Percentiles rank a stretch among this genome's conserved stretches.
phyloP scores from a whole-genome alignment of 192 early-diverging fungal genomes.

The Coemansia sp. region DNA sequence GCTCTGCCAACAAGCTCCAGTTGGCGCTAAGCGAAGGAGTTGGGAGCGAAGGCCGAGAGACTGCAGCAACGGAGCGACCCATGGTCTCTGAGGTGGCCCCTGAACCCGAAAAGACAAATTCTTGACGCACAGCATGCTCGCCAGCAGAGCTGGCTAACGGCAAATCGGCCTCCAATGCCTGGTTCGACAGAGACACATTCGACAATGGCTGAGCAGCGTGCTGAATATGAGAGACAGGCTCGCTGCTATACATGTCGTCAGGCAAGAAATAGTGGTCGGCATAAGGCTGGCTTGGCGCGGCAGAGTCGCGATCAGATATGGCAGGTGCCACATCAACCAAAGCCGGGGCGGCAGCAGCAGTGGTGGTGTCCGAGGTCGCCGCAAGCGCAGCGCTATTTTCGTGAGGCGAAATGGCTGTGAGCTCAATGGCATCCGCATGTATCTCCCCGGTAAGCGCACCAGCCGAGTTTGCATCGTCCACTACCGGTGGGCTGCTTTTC shows the following conservation, averaged over 20 bases:
- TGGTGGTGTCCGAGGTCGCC: background rate
- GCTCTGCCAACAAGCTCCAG: conserved; percentile 21
- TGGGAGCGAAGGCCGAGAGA: background rate
- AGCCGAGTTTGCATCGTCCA: background rate
- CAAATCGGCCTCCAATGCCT: background rate
- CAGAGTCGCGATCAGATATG: background rate
- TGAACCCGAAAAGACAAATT: background rate
- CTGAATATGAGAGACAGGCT: background rate
- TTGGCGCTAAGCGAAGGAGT: conserved; percentile 12
- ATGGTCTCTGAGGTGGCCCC: background rate
- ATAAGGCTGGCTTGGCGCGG: background rate
- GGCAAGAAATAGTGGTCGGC: background rate
- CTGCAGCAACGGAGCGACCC: conserved; percentile 1
- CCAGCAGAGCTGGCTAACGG: background rate
- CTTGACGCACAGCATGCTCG: background rate
- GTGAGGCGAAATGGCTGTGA: background rate
- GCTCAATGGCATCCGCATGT: background rate
- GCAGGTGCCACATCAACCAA: background rate
- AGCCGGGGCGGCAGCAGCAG: background rate
- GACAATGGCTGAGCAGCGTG: background rate
- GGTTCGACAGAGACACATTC: background rate
- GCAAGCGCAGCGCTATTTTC: background rate
- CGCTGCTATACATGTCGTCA: background rate
- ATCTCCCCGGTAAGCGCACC: background rate
- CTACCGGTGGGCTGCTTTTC: background rate